Evolutionary conservation across 345 rosid species (phyloP), one percentile per base, ranked within the genome.

Genomic region (Hirschfeldia incana): DNA sequence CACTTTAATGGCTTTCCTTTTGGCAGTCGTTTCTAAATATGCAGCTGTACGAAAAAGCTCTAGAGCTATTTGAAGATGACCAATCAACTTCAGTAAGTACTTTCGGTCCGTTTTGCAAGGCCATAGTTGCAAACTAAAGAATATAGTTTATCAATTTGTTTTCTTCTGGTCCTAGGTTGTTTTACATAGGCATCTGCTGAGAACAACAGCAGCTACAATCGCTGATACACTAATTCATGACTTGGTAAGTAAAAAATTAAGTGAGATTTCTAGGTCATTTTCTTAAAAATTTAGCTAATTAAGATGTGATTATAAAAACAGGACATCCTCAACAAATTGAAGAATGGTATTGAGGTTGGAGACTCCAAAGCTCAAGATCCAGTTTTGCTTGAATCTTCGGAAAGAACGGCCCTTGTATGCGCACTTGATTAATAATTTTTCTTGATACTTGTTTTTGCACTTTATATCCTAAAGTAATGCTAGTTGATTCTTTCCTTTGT

Each of bases 21-120:
- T 74, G 82, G 86, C 88, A 95, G 99, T 86, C 93, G 81, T 92
- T 88, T 90, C 82, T 89, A 77, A 91, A 92, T 76, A 81, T 92
- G 89, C 99, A 95, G 84, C 89, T 95, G 69, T 92, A 92, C 73
- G 99, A 90, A 78, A 95, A 90, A 68, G 96, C 99, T 4, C 76
- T 95, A 36, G 96, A 90, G 76, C 84, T 95, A 80, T 95, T 95
- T 70, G 97, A 92, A 70, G 99, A 90, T 82, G 98, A 93, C 77
- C 93, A 83, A 60, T 85, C 97, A 65, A 89, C 88, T 81, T 89
- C 96, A 69, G 99, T 95, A 86, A 90, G 95, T 85, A 80, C 65
- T 78, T 82, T 58, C 51, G 60, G 57, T 60, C 15, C 44, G 32
- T 64, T 42, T 75, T 75, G 33, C 13, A 21, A 42, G 69, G 69